A percentile compares a stretch with the other conserved stretches of the same genome.
Conservation (phyloP, 169 alveolate genomes). For the Plasmodium relictum region DNA sequence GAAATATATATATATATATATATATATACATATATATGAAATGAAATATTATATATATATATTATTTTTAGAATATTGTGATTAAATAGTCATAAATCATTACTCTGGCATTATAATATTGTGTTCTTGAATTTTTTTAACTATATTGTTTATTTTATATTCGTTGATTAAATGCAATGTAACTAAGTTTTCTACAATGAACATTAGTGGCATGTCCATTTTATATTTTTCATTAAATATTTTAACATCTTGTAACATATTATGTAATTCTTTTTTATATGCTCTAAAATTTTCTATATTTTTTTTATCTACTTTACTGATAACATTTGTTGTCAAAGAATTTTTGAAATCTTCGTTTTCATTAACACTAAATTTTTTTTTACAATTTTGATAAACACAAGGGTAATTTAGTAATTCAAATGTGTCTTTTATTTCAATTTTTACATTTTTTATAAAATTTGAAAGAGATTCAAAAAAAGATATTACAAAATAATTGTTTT, state of each 20-base stretch:
- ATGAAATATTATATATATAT: too few relatives aligned
- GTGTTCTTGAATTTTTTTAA: slow-evolving; percentile 66
- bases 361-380: slow-evolving; percentile 51
- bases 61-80: too few relatives aligned
- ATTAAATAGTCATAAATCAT: background rate
- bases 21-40: too few relatives aligned
- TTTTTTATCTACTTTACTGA: slow-evolving; percentile 67
- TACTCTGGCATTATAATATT: slow-evolving; percentile 70
- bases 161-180: slow-evolving; percentile 68
- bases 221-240: slow-evolving; percentile 47
- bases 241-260: slow-evolving; percentile 42
- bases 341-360: slow-evolving; percentile 62
- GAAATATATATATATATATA: too few relatives aligned
- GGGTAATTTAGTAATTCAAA: slow-evolving; percentile 77
- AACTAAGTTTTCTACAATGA: slow-evolving; percentile 54
- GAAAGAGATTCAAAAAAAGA: slow-evolving; percentile 74
- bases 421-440: slow-evolving; percentile 69
- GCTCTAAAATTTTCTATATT: slow-evolving; percentile 55
- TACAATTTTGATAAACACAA: slow-evolving; percentile 75
- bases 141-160: slow-evolving; percentile 63
- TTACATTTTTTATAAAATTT: slow-evolving; percentile 70
- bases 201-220: slow-evolving; percentile 66
- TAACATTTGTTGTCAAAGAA: slow-evolving; percentile 40
- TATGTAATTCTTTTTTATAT: slow-evolving; percentile 59
- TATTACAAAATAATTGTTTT: slow-evolving; percentile 43